A percentile compares a stretch with the other conserved stretches of the same genome.
phyloP scores from a whole-genome alignment of 2,329 filamentous ascomycete species.

The Verticillium nonalfalfae region DNA sequence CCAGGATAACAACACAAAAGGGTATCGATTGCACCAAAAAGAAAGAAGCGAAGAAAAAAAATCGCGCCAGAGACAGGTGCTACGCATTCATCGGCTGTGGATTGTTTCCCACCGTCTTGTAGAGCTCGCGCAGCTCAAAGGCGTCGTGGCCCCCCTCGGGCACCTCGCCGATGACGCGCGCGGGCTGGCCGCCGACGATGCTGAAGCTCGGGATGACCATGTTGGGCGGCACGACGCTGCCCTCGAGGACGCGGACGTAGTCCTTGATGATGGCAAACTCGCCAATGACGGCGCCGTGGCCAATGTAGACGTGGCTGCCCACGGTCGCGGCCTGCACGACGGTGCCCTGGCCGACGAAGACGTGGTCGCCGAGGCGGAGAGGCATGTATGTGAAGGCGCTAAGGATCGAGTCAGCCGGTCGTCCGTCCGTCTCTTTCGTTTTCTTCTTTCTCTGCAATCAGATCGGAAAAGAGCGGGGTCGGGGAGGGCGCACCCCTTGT shows the following conservation, averaged over 20 bases:
- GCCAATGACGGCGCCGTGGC: slow-evolving; percentile 68
- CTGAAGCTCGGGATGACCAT: slow-evolving; percentile 93
- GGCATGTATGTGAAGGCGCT: slow-evolving; percentile 73
- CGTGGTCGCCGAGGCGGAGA: slow-evolving; percentile 89
- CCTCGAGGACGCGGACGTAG: slow-evolving; percentile 81
- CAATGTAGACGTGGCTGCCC: slow-evolving; percentile 81
- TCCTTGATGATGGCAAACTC: slow-evolving; percentile 92
- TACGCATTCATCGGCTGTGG: slow-evolving; percentile 20
- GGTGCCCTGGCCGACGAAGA: slow-evolving; percentile 72
- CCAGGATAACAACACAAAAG: neutral
- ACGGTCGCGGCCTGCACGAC: slow-evolving; percentile 80
- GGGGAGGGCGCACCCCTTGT: slow-evolving; percentile 56
- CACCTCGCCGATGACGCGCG: slow-evolving; percentile 74
- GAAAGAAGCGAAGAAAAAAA: too few species aligned
- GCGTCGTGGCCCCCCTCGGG: slow-evolving; percentile 62
- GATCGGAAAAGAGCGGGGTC: too few species aligned
- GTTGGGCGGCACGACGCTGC: slow-evolving; percentile 73
- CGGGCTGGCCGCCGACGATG: slow-evolving; percentile 80
- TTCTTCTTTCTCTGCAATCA: too few species aligned
- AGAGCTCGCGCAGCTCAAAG: slow-evolving; percentile 58
- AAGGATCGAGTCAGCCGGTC: neutral
- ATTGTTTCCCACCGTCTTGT: slow-evolving; percentile 58
- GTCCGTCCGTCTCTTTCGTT: too few species aligned
- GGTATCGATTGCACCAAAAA: neutral
- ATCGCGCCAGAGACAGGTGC: too few species aligned